A percentile compares a stretch with the other conserved stretches of the same genome.
These are phyloP conservation scores for Apocynum venetum DNA, from an alignment of 257 asterid species.

Conservation along the genomic window DNA sequence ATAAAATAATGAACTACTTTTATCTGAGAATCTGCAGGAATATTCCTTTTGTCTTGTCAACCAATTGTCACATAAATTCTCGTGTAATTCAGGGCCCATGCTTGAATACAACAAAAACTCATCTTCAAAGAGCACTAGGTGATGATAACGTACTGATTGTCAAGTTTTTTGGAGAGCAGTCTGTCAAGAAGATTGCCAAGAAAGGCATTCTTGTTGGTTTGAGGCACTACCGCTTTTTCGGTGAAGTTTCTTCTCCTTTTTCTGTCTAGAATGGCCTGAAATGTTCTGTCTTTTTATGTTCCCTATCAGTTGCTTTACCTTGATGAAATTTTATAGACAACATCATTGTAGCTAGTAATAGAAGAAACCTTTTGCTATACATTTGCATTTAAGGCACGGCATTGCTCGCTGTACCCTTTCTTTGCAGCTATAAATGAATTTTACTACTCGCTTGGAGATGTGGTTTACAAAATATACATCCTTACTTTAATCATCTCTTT, in stretches of 20 bases:
- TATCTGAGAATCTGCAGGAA: background rate
- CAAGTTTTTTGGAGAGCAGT: constrained; percentile 41
- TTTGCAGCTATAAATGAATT: background rate
- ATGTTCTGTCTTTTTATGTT: background rate
- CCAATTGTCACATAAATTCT: background rate
- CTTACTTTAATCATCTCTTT: background rate
- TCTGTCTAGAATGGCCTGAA: constrained; percentile 3
- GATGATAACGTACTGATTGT: constrained; percentile 69
- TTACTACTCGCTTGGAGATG: too few relatives aligned
- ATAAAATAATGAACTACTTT: background rate
- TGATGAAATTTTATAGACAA: background rate
- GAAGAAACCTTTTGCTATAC: background rate
- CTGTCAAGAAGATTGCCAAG: constrained; percentile 26
- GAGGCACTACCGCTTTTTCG: constrained; percentile 64
- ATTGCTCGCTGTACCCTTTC: background rate
- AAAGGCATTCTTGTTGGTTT: constrained; percentile 72
- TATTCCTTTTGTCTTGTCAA: background rate
- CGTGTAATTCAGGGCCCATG: constrained; percentile 64
- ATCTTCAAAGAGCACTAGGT: constrained; percentile 63
- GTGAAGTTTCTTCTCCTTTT: constrained; percentile 33
- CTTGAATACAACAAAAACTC: constrained; percentile 49
- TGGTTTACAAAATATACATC: background rate
- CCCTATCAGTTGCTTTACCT: background rate
- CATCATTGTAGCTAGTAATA: background rate
- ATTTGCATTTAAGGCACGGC: background rate